These are phyloP conservation scores for Hymenoscyphus fructigenus DNA, from an alignment of 2,329 filamentous ascomycete species.

Conservation along the genomic window DNA sequence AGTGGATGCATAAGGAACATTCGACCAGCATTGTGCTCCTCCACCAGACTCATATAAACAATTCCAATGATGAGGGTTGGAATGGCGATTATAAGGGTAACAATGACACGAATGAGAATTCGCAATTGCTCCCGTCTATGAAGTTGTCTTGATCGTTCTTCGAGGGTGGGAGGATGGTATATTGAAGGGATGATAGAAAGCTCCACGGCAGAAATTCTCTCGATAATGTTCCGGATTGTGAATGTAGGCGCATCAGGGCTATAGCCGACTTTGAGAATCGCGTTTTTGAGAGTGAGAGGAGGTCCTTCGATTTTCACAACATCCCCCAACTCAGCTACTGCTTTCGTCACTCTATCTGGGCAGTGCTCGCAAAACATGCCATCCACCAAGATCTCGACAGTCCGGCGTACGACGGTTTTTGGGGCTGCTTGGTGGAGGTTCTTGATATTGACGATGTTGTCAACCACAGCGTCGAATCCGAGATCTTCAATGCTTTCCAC, in stretches of 20 bases:
- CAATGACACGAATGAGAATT: conserved; percentile 66
- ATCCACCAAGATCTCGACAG: conserved; percentile 63
- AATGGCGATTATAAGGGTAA: conserved; percentile 69
- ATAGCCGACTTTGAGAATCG: conserved; percentile 71
- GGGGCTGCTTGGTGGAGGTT: conserved; percentile 26
- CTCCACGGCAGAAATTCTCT: conserved; percentile 65
- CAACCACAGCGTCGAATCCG: conserved; percentile 64
- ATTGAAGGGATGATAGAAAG: conserved; percentile 65
- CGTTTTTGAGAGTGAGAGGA: conserved; percentile 57
- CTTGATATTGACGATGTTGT: conserved; percentile 44
- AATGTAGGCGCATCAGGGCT: conserved; percentile 64
- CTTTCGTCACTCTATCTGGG: conserved; percentile 55
- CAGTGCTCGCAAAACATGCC: conserved; percentile 77
- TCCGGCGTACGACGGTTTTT: conserved; percentile 9
- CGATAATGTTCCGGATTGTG: conserved; percentile 73
- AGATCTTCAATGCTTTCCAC: conserved; percentile 55
- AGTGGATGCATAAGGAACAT: conserved; percentile 69
- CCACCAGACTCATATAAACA: conserved; percentile 83
- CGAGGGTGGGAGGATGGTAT: conserved; percentile 77
- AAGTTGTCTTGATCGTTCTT: conserved; percentile 75
- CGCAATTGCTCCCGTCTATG: conserved; percentile 67
- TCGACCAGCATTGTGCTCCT: conserved; percentile 55
- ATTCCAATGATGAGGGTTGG: conserved; percentile 87
- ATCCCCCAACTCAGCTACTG: conserved; percentile 52
- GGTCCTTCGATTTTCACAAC: conserved; percentile 49